These are phyloP conservation scores for Pythium brachiatum DNA, from an alignment of 352 stramenopile species.

Conservation along the genomic window DNA sequence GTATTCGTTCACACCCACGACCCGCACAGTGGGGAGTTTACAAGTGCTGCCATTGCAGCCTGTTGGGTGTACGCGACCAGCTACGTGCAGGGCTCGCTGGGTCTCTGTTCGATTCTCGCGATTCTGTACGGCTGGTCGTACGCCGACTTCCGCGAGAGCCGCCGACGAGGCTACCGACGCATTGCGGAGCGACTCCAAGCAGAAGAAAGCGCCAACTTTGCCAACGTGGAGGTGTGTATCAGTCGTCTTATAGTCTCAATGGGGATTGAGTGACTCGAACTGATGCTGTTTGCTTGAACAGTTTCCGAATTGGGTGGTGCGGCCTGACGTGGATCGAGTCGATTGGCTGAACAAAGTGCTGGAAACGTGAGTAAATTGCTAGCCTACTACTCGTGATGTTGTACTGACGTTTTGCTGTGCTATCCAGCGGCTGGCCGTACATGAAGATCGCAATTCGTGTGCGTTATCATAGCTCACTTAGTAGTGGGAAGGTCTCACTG, in stretches of 20 bases:
- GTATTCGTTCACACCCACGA: constrained; percentile 34
- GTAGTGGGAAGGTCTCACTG: background rate
- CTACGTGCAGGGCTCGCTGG: constrained; percentile 40
- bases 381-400: background rate
- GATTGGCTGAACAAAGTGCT: constrained; percentile 83
- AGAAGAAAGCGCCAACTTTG: constrained; percentile 34
- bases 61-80: constrained; percentile 36
- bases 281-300: constrained; percentile 9
- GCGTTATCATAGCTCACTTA: background rate
- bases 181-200: constrained; percentile 25
- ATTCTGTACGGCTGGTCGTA: constrained; percentile 61
- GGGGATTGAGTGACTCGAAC: background rate
- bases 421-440: constrained; percentile 60
- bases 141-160: constrained; percentile 42
- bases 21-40: constrained; percentile 29
- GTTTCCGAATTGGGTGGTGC: constrained; percentile 54
- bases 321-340: constrained; percentile 67
- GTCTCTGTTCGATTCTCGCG: constrained; percentile 31
- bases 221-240: constrained; percentile 28
- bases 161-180: constrained; percentile 23
- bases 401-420: background rate
- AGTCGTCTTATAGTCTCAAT: no score
- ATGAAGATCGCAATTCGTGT: constrained; percentile 76
- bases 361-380: constrained; percentile 27
- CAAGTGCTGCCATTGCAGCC: constrained; percentile 33